Evolutionary conservation across 306 rosid species (phyloP).

Genomic region (Cicer judaicum): DNA sequence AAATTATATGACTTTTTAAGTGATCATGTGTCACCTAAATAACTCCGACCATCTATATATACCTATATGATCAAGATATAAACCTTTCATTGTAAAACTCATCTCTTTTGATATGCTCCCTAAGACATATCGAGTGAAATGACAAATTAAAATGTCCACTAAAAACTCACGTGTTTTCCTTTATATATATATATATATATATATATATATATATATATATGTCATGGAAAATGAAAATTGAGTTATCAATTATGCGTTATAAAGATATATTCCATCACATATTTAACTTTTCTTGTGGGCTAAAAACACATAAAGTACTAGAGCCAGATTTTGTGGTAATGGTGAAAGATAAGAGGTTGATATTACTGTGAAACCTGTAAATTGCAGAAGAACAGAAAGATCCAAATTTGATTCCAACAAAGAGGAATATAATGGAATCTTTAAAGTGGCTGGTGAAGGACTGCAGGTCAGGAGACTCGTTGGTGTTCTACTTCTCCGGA

Average conservation of each 20-base stretch:
- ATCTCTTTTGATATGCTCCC: too few species aligned
- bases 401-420: constrained; percentile 56
- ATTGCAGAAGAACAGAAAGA: constrained; percentile 52
- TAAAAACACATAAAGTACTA: not conserved
- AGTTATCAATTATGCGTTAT: not conserved
- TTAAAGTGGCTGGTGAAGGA: constrained; percentile 77
- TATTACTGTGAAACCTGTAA: constrained; percentile 13
- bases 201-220: too few species aligned
- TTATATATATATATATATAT: too few species aligned
- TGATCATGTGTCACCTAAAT: too few species aligned
- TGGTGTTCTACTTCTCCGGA: constrained; percentile 86
- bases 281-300: not conserved
- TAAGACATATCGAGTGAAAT: too few species aligned
- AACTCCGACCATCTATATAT: too few species aligned
- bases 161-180: too few species aligned
- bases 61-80: too few species aligned
- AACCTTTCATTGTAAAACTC: too few species aligned
- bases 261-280: not conserved
- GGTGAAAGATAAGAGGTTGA: constrained; percentile 11
- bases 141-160: too few species aligned
- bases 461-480: constrained; percentile 55
- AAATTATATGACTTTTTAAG: too few species aligned
- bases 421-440: constrained; percentile 60
- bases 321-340: not conserved
- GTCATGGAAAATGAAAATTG: not conserved